Conservation (phyloP, 208 protist species). For the Vickermania spadyakhi region DNA sequence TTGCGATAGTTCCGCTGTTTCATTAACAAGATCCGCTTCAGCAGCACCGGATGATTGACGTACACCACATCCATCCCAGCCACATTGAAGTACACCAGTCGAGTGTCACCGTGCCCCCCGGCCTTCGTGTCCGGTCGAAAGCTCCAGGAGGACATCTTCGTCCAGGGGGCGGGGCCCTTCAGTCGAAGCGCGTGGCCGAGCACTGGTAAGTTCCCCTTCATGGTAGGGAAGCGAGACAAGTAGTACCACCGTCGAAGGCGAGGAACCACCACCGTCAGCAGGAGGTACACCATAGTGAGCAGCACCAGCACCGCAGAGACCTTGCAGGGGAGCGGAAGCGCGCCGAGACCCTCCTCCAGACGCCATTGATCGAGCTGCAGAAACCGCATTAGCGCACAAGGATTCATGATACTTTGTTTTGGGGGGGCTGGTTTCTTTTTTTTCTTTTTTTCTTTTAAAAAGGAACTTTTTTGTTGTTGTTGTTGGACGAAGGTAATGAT, state of each 20-base stretch:
- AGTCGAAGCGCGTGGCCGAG: constrained; percentile 74
- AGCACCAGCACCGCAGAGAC: background rate
- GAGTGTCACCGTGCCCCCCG: constrained; percentile 13
- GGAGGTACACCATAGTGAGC: constrained; percentile 24
- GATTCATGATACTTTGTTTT: too few species aligned
- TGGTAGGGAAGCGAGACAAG: constrained; percentile 50
- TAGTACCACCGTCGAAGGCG: constrained; percentile 53
- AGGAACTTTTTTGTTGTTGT: too few species aligned
- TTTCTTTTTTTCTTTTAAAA: too few species aligned
- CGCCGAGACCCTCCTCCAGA: background rate
- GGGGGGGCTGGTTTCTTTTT: too few species aligned
- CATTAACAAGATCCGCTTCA: constrained; percentile 78
- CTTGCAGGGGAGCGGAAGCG: background rate
- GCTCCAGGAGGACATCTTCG: constrained; percentile 77
- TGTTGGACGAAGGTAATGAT: too few species aligned
- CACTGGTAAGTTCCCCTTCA: constrained; percentile 49
- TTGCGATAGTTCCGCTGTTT: constrained; percentile 84
- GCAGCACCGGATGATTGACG: constrained; percentile 67
- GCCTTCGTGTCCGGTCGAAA: constrained; percentile 28
- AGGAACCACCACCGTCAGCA: constrained; percentile 41
- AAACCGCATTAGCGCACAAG: too few species aligned
- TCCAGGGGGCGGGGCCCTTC: constrained; percentile 47
- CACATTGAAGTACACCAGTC: constrained; percentile 68
- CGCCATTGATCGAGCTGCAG: too few species aligned
- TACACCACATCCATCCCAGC: constrained; percentile 73